Conservation (phyloP, 2,329 filamentous ascomycete species). For the Aotearoamyces nothofagi region DNA sequence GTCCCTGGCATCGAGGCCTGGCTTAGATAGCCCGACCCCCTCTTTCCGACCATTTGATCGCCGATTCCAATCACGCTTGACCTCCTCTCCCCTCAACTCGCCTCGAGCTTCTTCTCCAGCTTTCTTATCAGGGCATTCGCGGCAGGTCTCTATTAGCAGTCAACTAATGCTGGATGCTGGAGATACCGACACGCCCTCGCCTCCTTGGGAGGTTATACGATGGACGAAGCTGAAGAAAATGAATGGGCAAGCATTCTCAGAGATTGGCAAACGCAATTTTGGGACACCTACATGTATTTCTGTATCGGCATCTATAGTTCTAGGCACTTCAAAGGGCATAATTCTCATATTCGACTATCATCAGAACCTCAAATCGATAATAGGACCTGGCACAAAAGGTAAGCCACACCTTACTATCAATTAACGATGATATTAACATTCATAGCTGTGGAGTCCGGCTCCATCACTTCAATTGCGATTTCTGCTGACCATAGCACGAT, state of each 20-base stretch:
- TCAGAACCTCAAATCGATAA: conserved; percentile 85
- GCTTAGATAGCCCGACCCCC: conserved; percentile 55
- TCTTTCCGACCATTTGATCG: conserved; percentile 89
- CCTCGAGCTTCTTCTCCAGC: conserved; percentile 57
- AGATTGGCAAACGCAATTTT: conserved; percentile 83
- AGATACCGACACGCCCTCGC: conserved; percentile 55
- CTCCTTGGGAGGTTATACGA: conserved; percentile 91
- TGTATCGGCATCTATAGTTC: conserved; percentile 73
- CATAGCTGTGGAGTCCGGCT: conserved; percentile 74
- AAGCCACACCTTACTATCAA: conserved; percentile 14
- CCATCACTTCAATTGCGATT: conserved; percentile 74
- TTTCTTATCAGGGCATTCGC: conserved; percentile 61
- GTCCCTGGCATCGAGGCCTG: conserved; percentile 50
- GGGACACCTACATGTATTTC: conserved; percentile 80
- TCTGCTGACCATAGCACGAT: conserved; percentile 90
- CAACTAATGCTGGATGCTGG: conserved; percentile 45
- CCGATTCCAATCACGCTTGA: conserved; percentile 78
- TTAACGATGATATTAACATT: background rate
- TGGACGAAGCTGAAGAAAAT: conserved; percentile 93
- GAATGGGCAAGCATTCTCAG: conserved; percentile 79
- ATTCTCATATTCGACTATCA: conserved; percentile 96
- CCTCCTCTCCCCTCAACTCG: conserved; percentile 37
- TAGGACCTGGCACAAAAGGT: conserved; percentile 87
- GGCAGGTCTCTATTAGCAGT: conserved; percentile 66
- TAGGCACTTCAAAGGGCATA: conserved; percentile 89